Percentiles rank a stretch among this genome's conserved stretches.
phyloP scores from a whole-genome alignment of 129 eudicot genomes.

The Pseudognaphalium luteoalbum region DNA sequence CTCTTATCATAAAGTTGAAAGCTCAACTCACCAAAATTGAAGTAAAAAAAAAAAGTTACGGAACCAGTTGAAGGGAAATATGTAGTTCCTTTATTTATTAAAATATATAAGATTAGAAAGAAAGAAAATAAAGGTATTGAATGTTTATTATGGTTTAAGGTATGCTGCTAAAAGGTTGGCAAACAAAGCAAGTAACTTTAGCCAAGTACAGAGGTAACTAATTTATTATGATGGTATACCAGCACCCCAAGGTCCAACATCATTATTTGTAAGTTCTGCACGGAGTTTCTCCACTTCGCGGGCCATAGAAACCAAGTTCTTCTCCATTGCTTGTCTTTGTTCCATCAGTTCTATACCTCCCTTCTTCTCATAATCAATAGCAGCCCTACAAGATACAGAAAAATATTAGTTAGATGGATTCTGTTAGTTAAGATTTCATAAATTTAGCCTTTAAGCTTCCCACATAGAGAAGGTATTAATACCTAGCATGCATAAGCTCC shows the following conservation, averaged over 20 bases:
- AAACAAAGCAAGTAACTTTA: slow-evolving; percentile 17
- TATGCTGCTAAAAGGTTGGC: background rate
- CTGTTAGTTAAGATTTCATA: background rate
- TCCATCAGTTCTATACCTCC: slow-evolving; percentile 77
- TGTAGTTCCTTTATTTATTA: too few relatives aligned
- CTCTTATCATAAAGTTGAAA: too few relatives aligned
- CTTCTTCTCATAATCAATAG: slow-evolving; percentile 89
- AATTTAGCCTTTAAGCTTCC: slow-evolving; percentile 16
- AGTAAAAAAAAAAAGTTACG: too few relatives aligned
- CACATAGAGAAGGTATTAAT: slow-evolving; percentile 19
- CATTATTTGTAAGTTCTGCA: slow-evolving; percentile 62
- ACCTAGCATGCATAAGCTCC: slow-evolving; percentile 90
- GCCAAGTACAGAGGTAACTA: slow-evolving; percentile 18
- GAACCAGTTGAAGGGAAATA: too few relatives aligned
- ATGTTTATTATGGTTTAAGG: too few relatives aligned
- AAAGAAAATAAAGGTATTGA: too few relatives aligned
- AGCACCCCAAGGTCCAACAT: slow-evolving; percentile 66
- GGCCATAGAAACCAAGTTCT: slow-evolving; percentile 75
- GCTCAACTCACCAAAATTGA: too few relatives aligned
- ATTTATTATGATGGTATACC: slow-evolving; percentile 44
- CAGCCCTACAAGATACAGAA: slow-evolving; percentile 49
- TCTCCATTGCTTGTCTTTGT: slow-evolving; percentile 84
- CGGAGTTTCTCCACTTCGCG: slow-evolving; percentile 92
- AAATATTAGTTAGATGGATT: slow-evolving; percentile 4
- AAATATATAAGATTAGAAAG: too few relatives aligned